Percentiles rank a stretch among this genome's conserved stretches.
Evolutionary conservation across 2,329 filamentous ascomycete genomes (phyloP).

Genomic region (Uncinocarpus reesii): DNA sequence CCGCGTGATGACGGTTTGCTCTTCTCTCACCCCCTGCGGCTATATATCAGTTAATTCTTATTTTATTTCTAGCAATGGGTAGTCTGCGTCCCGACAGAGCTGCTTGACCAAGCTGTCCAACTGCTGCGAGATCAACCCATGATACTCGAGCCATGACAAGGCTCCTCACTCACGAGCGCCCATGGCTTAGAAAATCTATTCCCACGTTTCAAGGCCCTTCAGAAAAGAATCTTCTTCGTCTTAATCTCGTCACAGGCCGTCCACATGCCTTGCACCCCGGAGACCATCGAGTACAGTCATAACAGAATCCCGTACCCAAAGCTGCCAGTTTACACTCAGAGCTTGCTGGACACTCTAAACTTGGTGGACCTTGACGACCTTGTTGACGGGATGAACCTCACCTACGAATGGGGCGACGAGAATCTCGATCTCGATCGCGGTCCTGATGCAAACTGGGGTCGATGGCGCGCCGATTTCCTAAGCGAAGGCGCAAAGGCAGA

Average conservation of each 20-base stretch:
- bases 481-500: background rate
- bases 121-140: background rate
- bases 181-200: slow-evolving; percentile 8
- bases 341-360: slow-evolving; percentile 19
- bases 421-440: slow-evolving; percentile 18
- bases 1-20: slow-evolving; percentile 8
- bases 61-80: background rate
- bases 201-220: background rate
- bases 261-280: slow-evolving; percentile 12
- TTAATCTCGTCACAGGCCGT: slow-evolving; percentile 14
- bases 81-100: slow-evolving; percentile 2
- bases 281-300: slow-evolving; percentile 17
- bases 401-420: slow-evolving; percentile 18
- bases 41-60: background rate
- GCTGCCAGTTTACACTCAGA: slow-evolving; percentile 18
- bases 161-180: slow-evolving; percentile 16
- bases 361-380: slow-evolving; percentile 17
- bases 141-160: background rate
- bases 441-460: slow-evolving; percentile 16
- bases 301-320: slow-evolving; percentile 19
- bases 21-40: background rate
- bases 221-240: slow-evolving; percentile 14
- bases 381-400: slow-evolving; percentile 20
- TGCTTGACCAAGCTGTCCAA: background rate
- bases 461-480: background rate